phyloP scores from a whole-genome alignment of 176 grass and related monocot species.

The Carex myosuroides region DNA sequence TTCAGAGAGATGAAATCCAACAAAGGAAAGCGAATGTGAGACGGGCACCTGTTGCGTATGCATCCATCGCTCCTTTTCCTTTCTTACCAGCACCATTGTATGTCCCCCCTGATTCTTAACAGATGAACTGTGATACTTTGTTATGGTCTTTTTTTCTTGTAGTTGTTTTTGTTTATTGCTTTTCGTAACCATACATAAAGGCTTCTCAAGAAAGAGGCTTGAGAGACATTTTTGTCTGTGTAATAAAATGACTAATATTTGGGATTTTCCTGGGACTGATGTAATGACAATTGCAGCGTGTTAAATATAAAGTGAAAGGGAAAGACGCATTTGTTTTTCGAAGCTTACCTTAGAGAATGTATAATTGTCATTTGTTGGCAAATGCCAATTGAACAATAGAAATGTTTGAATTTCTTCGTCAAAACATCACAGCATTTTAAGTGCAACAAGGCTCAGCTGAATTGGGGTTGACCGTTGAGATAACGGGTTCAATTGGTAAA shows the following conservation, averaged over 20 bases:
- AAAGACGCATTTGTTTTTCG: background rate
- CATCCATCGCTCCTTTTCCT: slow-evolving; percentile 81
- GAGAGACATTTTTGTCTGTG: background rate
- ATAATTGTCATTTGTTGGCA: background rate
- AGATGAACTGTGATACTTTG: slow-evolving; percentile 14
- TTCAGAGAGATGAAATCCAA: slow-evolving; percentile 19
- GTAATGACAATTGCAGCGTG: background rate
- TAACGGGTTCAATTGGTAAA: too few species aligned
- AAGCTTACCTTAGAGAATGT: background rate
- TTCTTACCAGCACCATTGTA: slow-evolving; percentile 78
- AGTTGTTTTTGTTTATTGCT: background rate
- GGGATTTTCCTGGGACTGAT: background rate
- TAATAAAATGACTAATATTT: slow-evolving; percentile 4
- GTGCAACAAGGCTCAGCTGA: too few species aligned
- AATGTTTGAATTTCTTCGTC: background rate
- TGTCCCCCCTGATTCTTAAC: slow-evolving; percentile 35
- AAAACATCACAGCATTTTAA: background rate
- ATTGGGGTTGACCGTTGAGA: too few species aligned
- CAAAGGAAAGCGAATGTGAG: slow-evolving; percentile 13
- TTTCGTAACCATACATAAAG: background rate
- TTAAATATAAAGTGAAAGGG: background rate
- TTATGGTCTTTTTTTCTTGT: background rate
- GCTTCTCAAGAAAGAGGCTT: slow-evolving; percentile 1
- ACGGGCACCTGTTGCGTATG: slow-evolving; percentile 71
- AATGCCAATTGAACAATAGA: background rate